phyloP scores from a whole-genome alignment of 192 early-diverging fungal genomes.

The Pilaira anomala region DNA sequence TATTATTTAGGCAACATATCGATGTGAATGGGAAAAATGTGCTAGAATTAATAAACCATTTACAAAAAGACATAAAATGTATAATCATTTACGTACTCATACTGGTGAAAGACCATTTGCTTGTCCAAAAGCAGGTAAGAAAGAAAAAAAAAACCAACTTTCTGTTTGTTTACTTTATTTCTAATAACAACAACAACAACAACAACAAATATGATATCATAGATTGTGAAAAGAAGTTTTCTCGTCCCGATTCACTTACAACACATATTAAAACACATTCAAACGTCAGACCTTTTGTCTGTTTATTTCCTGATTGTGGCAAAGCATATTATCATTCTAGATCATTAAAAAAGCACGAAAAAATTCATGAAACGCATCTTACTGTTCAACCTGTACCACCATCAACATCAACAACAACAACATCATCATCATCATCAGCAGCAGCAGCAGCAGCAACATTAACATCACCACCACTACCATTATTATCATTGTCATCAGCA shows the following conservation, averaged over 20 bases:
- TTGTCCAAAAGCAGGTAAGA: constrained; percentile 47
- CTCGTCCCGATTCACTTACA: constrained; percentile 69
- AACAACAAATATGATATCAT: not conserved
- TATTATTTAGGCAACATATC: constrained; percentile 41
- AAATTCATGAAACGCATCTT: constrained; percentile 37
- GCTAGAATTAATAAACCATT: constrained; percentile 57
- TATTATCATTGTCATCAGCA: not conserved
- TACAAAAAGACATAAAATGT: constrained; percentile 67
- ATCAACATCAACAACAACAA: not conserved
- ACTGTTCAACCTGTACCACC: not conserved
- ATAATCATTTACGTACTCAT: constrained; percentile 71
- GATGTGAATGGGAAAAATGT: constrained; percentile 49
- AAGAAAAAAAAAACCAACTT: not conserved
- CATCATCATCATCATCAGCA: not conserved
- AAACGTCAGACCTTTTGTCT: constrained; percentile 53
- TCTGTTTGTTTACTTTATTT: not conserved
- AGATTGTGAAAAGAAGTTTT: constrained; percentile 71
- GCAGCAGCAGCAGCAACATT: not conserved
- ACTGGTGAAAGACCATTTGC: constrained; percentile 74
- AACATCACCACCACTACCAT: not conserved
- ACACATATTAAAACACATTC: constrained; percentile 65
- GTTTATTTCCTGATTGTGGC: constrained; percentile 44
- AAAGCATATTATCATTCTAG: constrained; percentile 63
- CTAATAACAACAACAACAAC: no score
- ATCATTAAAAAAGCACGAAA: constrained; percentile 62